Evolutionary conservation across 2,329 filamentous ascomycete genomes (phyloP), one percentile per base, ranked within the genome.

Genomic region (Talaromyces pinophilus): DNA sequence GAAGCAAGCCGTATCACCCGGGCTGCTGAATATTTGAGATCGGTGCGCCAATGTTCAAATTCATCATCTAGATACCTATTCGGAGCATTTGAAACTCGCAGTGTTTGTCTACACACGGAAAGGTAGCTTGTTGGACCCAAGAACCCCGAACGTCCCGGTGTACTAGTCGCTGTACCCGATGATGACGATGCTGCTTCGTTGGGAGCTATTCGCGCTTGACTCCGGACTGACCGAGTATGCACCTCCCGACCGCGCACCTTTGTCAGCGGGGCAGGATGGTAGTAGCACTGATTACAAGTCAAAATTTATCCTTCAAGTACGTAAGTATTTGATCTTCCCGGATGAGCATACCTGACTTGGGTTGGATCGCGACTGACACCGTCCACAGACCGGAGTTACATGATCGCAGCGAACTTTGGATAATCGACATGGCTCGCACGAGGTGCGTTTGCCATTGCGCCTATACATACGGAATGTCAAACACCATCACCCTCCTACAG

Each of bases 391-490:
- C 2, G 77, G 77, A 50, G 72, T 70, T 11, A 69, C 72, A 66
- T 78, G 76, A 55, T 77, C 75, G 67, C 76, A 78, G 54, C 72
- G 74, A 57, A 77, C 69, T 66, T 79, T 78, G 17, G 75, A 71
- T 64, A 75, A 75, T 35, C 77, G 74, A 65, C 77, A 79, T 15
- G 77, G 76, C 66, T 79, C 75, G 61, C 77, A 79, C 8, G 75
- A 78, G 59, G 75, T 74, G 15, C 73, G 68, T 33, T 74, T 70
- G 28, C 76, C 76, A 71, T 78, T 78, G 48, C 73, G 74, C 50
- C 25, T 54, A 3, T 54, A 54, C 50, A 54, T 54, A 33, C 17
- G 28, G 17, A 33, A 42, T 54, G 0, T 54, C 6, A 54, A 33
- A 33, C 25, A 54, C 28, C 28, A 50, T 28, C 22, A 50, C 22